Base-by-base conservation (phyloP, 164 flowering plant species). In the Vitis rupestris region DNA sequence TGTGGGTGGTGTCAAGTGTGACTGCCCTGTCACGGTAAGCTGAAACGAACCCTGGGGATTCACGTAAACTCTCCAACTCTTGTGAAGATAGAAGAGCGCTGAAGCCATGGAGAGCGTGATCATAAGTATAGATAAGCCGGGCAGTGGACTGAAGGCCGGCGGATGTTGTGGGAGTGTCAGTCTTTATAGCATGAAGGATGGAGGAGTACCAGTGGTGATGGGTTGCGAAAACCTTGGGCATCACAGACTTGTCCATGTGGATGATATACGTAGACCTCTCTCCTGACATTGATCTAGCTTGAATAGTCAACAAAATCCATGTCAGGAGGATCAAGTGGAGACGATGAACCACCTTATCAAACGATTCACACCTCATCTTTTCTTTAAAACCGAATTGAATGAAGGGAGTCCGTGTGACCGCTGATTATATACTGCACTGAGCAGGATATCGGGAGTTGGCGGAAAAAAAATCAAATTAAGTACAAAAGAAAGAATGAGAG, bases 241-340 rank as follows among this genome's bases (percentile, higher is more conserved):
- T 85, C 58, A 58, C 65, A 8, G 85, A 79, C 62, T 83, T 79
- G 79, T 85, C 90, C 88, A 90, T 85, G 70, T 85, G 89, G 59
- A 90, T 77, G 11, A 87, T 78, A 53, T 86, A 86, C 1, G 81
- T 75, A 7, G 75, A 67, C 48, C 77, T 71, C 1, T 65, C 56
- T 6, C 66, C 80, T 3, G 29, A n/a, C 2, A 57, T 15, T 9
- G 71, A 65, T 8, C 16, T 10, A 3, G 68, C 6, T 14, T 47
- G n/a, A 44, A 77, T 10, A 49, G 49, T 9, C 13, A 64, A 59
- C 60, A 65, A 63, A 57, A 76, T 66, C 17, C 75, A 74, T 71
- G 75, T 27, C 31, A 60, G 57, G 68, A 70, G 57, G 66, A 71
- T 13, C 5, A 58, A 57, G 64, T 2, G 31, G 30, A 57, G 48